Conservation (phyloP, 352 stramenopile species). For the Pythium dissotocum region DNA sequence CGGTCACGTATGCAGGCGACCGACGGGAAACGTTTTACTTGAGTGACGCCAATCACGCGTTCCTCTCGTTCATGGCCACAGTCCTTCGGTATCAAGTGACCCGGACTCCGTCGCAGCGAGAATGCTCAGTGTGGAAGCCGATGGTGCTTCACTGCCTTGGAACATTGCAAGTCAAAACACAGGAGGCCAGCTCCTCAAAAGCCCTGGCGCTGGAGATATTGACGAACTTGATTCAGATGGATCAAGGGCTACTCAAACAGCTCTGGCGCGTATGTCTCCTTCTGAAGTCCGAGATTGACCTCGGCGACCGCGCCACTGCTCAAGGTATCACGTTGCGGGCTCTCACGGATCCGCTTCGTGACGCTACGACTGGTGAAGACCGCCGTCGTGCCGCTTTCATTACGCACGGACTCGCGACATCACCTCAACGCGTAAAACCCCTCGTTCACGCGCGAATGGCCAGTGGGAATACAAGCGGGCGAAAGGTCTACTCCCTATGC, state of each 20-base stretch:
- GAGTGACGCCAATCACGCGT: slow-evolving; percentile 2
- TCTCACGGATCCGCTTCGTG: slow-evolving; percentile 9
- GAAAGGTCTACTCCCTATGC: not conserved
- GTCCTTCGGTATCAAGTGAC: not conserved
- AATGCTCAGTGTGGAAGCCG: not conserved
- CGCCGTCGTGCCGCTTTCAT: slow-evolving; percentile 4
- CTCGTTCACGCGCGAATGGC: slow-evolving; percentile 4
- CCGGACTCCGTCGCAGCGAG: not conserved
- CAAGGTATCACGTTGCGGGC: not conserved
- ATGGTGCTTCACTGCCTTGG: slow-evolving; percentile 8
- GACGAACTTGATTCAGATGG: slow-evolving; percentile 7
- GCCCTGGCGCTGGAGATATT: slow-evolving; percentile 10
- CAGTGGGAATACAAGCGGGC: not conserved
- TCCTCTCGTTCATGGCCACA: not conserved
- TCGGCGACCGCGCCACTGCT: not conserved
- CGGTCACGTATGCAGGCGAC: not conserved
- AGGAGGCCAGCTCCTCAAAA: not conserved
- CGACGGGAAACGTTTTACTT: not conserved
- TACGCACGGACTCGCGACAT: not conserved
- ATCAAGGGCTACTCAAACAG: not conserved
- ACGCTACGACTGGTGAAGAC: not conserved
- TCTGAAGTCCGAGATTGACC: not conserved
- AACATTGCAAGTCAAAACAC: not conserved
- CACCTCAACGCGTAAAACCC: not conserved
- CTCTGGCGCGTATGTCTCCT: slow-evolving; percentile 18